Base-by-base conservation (phyloP, 331 rosid genomes). In the Malus hybrid region DNA sequence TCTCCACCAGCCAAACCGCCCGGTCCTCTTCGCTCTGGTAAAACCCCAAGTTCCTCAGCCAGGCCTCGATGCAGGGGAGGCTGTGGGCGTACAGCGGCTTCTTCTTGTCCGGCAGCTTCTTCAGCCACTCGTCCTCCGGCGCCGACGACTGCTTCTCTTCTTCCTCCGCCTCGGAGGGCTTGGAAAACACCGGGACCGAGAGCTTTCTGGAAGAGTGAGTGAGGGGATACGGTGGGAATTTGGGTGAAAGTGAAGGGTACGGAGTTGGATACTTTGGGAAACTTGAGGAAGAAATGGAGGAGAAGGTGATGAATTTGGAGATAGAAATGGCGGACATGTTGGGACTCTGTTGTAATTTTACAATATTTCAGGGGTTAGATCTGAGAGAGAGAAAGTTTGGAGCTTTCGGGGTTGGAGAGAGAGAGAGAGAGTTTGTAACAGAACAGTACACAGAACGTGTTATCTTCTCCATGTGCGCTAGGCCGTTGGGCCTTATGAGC, bases 71-170 rank as follows among this genome's bases (percentile, higher is more conserved):
- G 84, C 99, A 88, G 69, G 96, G 97, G 48, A 94, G 84, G 84
- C 99, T 94, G 78, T 92, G 99, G 16, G 99, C 86, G 72, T 87
- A 94, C 18, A 94, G 81, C 2, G 99, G 95, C 81, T 86, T 90
- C 69, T 83, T 86, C 93, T 92, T 94, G 10, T 94, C 97, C 12
- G 99, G 99, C 7, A 94, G 96, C 87, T 88, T 85, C 86, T 87
- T 87, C 67, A 94, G 87, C 96, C 99, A 94, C 80, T 92, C 95
- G 71, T 93, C 94, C 50, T 86, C 85, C 16, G 89, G 83, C 15
- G 80, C 66, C 32, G 85, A 67, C 32, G 85, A 64, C 3, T 76
- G 76, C 81, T 83, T 86, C 6, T 85, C 86, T 75, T 65, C 88
- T 5, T 85, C 86, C 76, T 65, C 69, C 10, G 86, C 91, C 59